Evolutionary conservation across 768 basidiomycete genomes (phyloP).

Genomic region (Steccherinum ochraceum): DNA sequence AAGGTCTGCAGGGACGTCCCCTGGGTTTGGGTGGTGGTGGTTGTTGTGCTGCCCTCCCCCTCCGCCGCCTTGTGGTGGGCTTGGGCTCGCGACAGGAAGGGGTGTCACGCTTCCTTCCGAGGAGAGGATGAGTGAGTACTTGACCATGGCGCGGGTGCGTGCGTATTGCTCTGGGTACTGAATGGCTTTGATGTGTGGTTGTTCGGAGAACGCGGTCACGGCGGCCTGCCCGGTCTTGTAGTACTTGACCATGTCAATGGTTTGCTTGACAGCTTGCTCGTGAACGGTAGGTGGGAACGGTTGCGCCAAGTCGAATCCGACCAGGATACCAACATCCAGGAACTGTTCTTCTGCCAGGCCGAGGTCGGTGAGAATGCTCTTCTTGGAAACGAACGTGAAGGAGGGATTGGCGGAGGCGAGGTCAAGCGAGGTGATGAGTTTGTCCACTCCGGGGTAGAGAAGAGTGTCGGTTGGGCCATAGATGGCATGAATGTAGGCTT

Average conservation of each 20-base stretch:
- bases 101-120: conserved; percentile 81
- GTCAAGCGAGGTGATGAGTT: conserved; percentile 85
- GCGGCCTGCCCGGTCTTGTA: conserved; percentile 86
- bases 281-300: conserved; percentile 80
- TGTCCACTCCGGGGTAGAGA: conserved; percentile 83
- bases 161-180: conserved; percentile 85
- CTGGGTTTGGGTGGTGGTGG: conserved; percentile 69
- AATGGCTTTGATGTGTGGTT: conserved; percentile 73
- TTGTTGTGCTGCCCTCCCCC: conserved; percentile 40
- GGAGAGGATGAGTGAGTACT: conserved; percentile 83
- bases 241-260: conserved; percentile 88
- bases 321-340: conserved; percentile 87
- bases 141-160: conserved; percentile 86
- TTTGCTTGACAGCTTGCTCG: conserved; percentile 76
- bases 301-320: conserved; percentile 79
- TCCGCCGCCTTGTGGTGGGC: conserved; percentile 39
- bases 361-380: conserved; percentile 58
- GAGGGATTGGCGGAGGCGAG: conserved; percentile 58
- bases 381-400: conserved; percentile 84
- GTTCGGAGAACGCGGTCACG: conserved; percentile 69
- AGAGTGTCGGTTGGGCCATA: conserved; percentile 88
- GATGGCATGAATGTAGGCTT: conserved; percentile 91
- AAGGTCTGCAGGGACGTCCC: conserved; percentile 86
- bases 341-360: conserved; percentile 83
- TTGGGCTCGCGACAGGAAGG: conserved; percentile 62